Evolutionary conservation across 1,139 yeast genomes (phyloP).

Genomic region (Yamadazyma conglobata): DNA sequence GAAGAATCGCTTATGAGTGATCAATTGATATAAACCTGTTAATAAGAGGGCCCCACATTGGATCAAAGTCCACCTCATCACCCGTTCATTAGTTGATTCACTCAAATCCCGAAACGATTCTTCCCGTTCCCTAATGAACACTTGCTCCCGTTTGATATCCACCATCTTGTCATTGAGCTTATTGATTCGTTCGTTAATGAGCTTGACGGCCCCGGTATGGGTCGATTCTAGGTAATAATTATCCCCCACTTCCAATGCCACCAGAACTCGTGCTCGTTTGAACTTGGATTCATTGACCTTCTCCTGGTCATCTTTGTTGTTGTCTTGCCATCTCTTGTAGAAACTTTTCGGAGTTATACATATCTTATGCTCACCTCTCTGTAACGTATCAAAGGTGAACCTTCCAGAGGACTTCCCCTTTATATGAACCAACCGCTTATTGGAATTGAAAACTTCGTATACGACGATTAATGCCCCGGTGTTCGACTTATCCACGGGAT

Average conservation of each 20-base stretch:
- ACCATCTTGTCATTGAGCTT: constrained; percentile 51
- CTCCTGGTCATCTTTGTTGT: constrained; percentile 8
- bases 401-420: constrained; percentile 57
- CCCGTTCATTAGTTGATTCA: constrained; percentile 62
- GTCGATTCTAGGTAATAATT: constrained; percentile 45
- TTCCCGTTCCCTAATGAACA: constrained; percentile 66
- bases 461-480: constrained; percentile 44
- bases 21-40: constrained; percentile 67
- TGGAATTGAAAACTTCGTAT: constrained; percentile 61
- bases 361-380: constrained; percentile 68
- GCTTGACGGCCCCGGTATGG: constrained; percentile 43
- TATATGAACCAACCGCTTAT: constrained; percentile 68
- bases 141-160: constrained; percentile 62
- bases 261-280: constrained; percentile 45
- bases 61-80: constrained; percentile 61
- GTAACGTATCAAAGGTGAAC: constrained; percentile 66
- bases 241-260: constrained; percentile 54
- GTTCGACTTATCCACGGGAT: constrained; percentile 33
- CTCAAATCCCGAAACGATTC: constrained; percentile 63
- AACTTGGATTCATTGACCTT: constrained; percentile 43
- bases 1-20: constrained; percentile 21
- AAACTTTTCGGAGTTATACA: constrained; percentile 65
- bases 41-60: constrained; percentile 54
- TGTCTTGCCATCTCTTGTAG: constrained; percentile 18
- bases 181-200: constrained; percentile 51